A percentile compares a stretch with the other conserved stretches of the same genome.
phyloP scores from a whole-genome alignment of 2,329 filamentous ascomycete species.

The Claviceps fusiformis region DNA sequence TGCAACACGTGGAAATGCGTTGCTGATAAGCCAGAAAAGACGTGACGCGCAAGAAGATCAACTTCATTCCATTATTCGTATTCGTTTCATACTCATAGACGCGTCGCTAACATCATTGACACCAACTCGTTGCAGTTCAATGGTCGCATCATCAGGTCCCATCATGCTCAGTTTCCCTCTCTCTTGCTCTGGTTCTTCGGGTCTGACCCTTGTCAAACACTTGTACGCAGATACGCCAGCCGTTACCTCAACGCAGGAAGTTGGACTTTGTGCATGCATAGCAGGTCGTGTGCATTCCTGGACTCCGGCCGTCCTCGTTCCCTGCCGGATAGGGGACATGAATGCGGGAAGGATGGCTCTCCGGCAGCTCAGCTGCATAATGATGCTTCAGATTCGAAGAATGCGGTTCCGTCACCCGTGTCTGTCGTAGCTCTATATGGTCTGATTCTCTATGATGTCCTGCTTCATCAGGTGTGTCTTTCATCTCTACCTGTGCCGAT shows the following conservation, averaged over 20 bases:
- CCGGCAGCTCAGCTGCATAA: background rate
- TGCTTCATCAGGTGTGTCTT: background rate
- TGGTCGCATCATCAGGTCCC: too few species aligned
- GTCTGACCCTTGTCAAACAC: background rate
- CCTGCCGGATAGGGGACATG: background rate
- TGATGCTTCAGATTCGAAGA: background rate
- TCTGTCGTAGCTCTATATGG: background rate
- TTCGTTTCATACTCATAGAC: background rate
- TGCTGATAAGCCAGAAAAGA: background rate
- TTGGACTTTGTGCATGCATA: background rate
- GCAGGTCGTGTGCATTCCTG: background rate
- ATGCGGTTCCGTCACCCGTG: background rate
- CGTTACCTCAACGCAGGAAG: background rate
- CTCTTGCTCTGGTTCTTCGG: too few species aligned
- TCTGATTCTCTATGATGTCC: background rate
- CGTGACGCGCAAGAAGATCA: background rate
- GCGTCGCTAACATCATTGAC: background rate
- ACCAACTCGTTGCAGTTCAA: background rate
- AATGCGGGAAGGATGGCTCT: background rate
- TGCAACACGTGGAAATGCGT: background rate
- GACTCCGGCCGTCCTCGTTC: background rate
- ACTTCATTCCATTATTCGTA: background rate
- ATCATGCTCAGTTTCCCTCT: background rate
- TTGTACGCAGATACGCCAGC: background rate
- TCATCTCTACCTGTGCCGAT: conserved; percentile 2